Evolutionary conservation across 164 flowering plant species (phyloP).

Genomic region (Nymphaea colorata): DNA sequence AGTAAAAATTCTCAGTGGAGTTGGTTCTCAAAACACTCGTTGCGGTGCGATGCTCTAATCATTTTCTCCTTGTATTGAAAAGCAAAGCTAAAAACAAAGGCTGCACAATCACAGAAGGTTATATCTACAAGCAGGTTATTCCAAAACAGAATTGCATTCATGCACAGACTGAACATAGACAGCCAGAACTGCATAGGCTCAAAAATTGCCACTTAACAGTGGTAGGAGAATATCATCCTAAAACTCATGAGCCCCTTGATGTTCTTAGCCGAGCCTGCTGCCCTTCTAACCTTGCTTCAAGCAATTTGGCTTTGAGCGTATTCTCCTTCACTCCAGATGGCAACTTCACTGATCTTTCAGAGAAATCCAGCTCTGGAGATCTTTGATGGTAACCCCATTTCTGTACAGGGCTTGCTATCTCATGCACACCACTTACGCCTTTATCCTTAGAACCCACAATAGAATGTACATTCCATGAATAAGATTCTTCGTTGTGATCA

Average conservation of each 20-base stretch:
- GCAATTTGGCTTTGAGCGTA: conserved; percentile 55
- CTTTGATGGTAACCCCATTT: conserved; percentile 36
- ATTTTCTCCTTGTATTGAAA: too few relatives aligned
- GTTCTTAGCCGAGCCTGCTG: conserved; percentile 31
- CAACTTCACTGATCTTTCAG: conserved; percentile 31
- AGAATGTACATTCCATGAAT: conserved; percentile 19
- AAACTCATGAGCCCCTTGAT: conserved; percentile 14
- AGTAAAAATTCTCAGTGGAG: too few relatives aligned
- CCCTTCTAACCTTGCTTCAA: conserved; percentile 69
- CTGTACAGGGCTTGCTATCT: conserved; percentile 34
- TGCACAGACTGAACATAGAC: too few relatives aligned
- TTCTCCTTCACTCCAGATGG: conserved; percentile 27
- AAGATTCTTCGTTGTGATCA: conserved; percentile 21
- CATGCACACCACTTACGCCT: conserved; percentile 1
- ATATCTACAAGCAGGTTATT: too few relatives aligned
- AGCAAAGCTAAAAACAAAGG: too few relatives aligned
- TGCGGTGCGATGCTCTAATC: too few relatives aligned
- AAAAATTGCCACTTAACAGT: too few relatives aligned
- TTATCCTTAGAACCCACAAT: not conserved
- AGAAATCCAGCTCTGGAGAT: conserved; percentile 27
- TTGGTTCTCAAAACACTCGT: too few relatives aligned
- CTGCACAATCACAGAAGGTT: too few relatives aligned
- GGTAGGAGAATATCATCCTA: not conserved
- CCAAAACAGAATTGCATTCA: too few relatives aligned
- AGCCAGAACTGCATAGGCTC: too few relatives aligned